These are phyloP conservation scores for Cystobasidium ongulense DNA, from an alignment of 768 basidiomycete genomes.

Conservation along the genomic window DNA sequence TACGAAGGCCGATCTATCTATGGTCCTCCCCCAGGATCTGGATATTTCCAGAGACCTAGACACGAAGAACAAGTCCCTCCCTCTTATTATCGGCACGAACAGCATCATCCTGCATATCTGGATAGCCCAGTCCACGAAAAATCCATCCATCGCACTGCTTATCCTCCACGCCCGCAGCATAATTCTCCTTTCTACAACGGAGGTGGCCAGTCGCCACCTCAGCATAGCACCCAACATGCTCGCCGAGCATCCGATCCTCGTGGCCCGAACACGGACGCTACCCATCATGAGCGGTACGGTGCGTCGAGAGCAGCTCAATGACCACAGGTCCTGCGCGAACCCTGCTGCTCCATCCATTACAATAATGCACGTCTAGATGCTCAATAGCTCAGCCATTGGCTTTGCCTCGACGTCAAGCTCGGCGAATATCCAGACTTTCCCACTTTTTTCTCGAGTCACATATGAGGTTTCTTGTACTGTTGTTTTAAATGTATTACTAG, in stretches of 20 bases:
- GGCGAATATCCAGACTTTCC: not conserved
- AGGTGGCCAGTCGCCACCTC: not conserved
- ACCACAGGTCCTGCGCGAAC: not conserved
- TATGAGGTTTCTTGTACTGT: not conserved
- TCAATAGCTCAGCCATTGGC: too few species aligned
- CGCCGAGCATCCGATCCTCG: not conserved
- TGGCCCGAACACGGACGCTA: not conserved
- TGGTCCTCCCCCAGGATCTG: not conserved
- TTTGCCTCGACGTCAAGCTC: too few species aligned
- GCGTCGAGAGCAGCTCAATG: not conserved
- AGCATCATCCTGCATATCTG: not conserved
- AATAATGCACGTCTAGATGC: too few species aligned
- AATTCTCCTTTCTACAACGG: not conserved
- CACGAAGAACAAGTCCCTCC: not conserved
- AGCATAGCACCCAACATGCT: not conserved
- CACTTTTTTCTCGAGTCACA: not conserved
- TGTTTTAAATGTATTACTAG: not conserved
- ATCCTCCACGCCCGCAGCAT: not conserved
- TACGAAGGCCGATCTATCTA: constrained; percentile 8
- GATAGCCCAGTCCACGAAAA: not conserved
- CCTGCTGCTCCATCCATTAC: too few species aligned
- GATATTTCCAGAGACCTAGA: not conserved
- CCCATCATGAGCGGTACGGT: not conserved
- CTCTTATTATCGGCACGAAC: not conserved
- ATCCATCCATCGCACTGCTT: not conserved